Percentiles rank a stretch among this genome's conserved stretches.
phyloP scores from a whole-genome alignment of 345 rosid species.

The Pistacia atlantica region DNA sequence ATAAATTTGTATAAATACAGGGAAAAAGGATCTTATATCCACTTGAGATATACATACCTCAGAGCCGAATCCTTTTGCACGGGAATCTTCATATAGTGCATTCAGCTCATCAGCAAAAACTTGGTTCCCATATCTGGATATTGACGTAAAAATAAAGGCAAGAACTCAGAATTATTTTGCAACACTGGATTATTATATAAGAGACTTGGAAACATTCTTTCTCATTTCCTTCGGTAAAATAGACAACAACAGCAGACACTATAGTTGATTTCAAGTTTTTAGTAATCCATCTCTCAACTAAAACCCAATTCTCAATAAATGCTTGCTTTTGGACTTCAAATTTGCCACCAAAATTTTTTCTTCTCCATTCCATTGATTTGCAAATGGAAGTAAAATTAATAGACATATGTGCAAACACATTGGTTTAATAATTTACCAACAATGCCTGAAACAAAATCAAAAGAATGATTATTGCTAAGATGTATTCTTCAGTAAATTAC shows the following conservation, averaged over 20 bases:
- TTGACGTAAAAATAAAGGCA: slow-evolving; percentile 10
- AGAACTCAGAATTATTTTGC: neutral
- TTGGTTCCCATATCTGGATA: slow-evolving; percentile 79
- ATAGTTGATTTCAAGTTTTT: neutral
- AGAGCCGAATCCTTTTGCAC: slow-evolving; percentile 83
- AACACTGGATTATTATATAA: neutral
- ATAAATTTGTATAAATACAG: neutral
- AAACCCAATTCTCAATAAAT: neutral
- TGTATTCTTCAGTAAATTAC: slow-evolving; percentile 32
- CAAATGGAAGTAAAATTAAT: neutral
- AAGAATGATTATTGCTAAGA: neutral
- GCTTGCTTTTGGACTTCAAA: neutral
- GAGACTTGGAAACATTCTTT: neutral
- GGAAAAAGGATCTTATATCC: neutral
- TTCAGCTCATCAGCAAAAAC: slow-evolving; percentile 70
- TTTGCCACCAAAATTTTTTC: neutral
- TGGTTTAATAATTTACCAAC: neutral
- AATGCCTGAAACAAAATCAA: neutral
- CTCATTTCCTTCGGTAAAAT: slow-evolving; percentile 1
- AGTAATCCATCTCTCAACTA: neutral
- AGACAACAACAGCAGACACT: neutral
- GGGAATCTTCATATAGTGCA: slow-evolving; percentile 71
- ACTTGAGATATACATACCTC: slow-evolving; percentile 51
- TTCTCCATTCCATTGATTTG: slow-evolving; percentile 5
- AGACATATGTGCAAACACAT: neutral